Evolutionary conservation across 1,139 yeast species (phyloP).

Genomic region (Nakaseomyces bracarensis): DNA sequence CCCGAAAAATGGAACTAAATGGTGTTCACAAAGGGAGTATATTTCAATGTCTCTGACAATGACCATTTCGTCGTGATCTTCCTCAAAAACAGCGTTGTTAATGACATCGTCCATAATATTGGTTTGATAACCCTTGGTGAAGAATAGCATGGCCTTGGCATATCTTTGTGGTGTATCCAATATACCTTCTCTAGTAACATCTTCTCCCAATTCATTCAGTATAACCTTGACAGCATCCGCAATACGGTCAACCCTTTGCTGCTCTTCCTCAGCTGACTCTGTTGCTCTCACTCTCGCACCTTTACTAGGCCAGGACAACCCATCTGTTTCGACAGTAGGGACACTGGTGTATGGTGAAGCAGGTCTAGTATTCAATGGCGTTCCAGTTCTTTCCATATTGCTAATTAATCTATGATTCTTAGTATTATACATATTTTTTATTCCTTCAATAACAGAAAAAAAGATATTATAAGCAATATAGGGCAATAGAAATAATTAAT

Average conservation of each 20-base stretch:
- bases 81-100: conserved; percentile 92
- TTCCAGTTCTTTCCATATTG: conserved; percentile 20
- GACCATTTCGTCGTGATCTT: conserved; percentile 98
- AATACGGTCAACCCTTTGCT: conserved; percentile 57
- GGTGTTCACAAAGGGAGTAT: conserved; percentile 92
- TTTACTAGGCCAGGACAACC: conserved; percentile 87
- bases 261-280: conserved; percentile 55
- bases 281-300: conserved; percentile 77
- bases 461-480: too few relatives aligned
- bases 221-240: conserved; percentile 81
- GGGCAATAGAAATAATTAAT: too few relatives aligned
- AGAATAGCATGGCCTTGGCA: conserved; percentile 91
- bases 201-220: conserved; percentile 84
- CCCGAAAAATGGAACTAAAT: conserved; percentile 93
- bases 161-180: conserved; percentile 92
- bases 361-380: conserved; percentile 62
- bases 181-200: conserved; percentile 78
- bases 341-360: conserved; percentile 76
- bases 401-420: conserved; percentile 2
- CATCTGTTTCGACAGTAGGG: conserved; percentile 85
- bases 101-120: conserved; percentile 76
- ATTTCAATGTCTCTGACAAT: conserved; percentile 92
- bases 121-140: conserved; percentile 95
- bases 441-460: too few relatives aligned
- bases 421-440: neutral